Percentiles rank a stretch among this genome's conserved stretches.
Conservation (phyloP, 176 grass and related monocot genomes). For the Lolium multiflorum region DNA sequence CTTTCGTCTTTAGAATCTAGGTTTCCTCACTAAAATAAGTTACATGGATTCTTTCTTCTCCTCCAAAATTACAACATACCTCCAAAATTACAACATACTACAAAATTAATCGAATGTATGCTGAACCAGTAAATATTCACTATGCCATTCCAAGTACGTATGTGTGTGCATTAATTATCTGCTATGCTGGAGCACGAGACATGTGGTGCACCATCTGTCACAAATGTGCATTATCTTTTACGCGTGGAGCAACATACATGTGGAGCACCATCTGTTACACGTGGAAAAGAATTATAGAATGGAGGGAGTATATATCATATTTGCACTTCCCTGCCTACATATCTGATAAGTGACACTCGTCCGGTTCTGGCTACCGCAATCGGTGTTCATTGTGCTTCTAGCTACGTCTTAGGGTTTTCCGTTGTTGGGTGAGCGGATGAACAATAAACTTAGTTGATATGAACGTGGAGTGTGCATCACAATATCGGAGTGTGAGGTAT, state of each 20-base stretch:
- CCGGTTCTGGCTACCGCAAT: neutral
- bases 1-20: no score
- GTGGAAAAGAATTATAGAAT: no score
- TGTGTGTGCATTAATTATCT: no score
- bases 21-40: no score
- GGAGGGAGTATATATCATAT: neutral
- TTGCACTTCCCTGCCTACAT: neutral
- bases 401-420: neutral
- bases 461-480: neutral
- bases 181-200: no score
- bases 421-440: neutral
- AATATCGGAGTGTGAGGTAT: neutral
- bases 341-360: neutral
- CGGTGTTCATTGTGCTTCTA: neutral
- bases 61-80: no score
- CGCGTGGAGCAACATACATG: neutral
- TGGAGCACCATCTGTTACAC: neutral
- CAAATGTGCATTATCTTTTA: neutral
- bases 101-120: no score
- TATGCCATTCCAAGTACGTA: no score
- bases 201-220: no score
- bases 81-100: no score
- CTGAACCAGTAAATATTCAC: no score
- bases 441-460: neutral
- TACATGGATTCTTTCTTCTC: no score